Conservation (phyloP, 2,329 filamentous ascomycete genomes). For the Metarhizium humberi region DNA sequence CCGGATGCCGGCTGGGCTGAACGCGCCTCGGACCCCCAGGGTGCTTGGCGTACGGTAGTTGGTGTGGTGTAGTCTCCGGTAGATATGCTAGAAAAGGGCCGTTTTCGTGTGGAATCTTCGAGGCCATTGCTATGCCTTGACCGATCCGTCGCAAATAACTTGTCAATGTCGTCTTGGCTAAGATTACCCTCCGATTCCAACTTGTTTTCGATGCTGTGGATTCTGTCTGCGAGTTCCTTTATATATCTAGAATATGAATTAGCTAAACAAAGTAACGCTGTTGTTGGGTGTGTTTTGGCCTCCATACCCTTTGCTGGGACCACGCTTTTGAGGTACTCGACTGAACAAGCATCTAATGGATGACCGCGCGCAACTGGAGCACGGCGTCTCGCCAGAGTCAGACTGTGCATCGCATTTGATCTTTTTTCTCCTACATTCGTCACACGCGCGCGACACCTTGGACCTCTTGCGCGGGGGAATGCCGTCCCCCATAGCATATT, state of each 20-base stretch:
- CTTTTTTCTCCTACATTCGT: conserved; percentile 83
- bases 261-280: conserved; percentile 1
- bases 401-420: conserved; percentile 79
- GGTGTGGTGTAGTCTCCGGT: conserved; percentile 31
- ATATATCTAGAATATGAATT: conserved; percentile 54
- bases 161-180: conserved; percentile 37
- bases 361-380: conserved; percentile 72
- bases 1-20: conserved; percentile 31
- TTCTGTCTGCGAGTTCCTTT: conserved; percentile 79
- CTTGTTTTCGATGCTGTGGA: conserved; percentile 74
- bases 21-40: conserved; percentile 39
- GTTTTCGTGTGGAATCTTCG: conserved; percentile 29
- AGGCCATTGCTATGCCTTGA: conserved; percentile 17
- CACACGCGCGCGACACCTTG: conserved; percentile 81
- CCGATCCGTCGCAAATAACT: conserved; percentile 25
- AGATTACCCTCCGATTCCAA: conserved; percentile 44
- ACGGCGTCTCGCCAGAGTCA: conserved; percentile 63
- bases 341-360: conserved; percentile 76
- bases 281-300: not conserved
- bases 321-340: conserved; percentile 77
- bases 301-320: conserved; percentile 74
- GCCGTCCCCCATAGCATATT: conserved; percentile 41
- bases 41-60: conserved; percentile 30
- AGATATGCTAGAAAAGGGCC: conserved; percentile 40
- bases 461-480: conserved; percentile 66